Conservation (phyloP, 148 eudicot species). For the Persicaria tinctoria region DNA sequence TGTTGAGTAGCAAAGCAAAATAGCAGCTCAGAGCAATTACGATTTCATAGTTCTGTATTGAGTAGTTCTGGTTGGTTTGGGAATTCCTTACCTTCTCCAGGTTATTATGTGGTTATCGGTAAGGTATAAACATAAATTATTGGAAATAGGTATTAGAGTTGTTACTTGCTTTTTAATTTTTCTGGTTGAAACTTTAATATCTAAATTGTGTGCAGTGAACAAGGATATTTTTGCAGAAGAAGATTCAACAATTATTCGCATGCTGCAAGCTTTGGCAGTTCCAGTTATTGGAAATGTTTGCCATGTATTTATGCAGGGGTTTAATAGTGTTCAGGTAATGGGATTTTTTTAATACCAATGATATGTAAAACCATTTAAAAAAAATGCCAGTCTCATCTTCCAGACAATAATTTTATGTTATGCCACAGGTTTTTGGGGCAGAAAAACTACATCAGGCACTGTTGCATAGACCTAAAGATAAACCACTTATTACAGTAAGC, state of each 20-base stretch:
- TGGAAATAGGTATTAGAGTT: not conserved
- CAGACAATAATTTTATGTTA: not conserved
- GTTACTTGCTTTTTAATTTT: not conserved
- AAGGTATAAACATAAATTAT: too few relatives aligned
- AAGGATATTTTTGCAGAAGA: too few relatives aligned
- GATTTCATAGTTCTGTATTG: not conserved
- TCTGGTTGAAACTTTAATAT: not conserved
- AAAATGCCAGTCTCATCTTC: not conserved
- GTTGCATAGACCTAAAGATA: slow-evolving; percentile 52
- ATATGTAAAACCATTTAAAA: too few relatives aligned
- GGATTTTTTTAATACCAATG: too few relatives aligned
- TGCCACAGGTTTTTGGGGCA: slow-evolving; percentile 67
- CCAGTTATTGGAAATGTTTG: too few relatives aligned
- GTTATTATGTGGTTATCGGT: not conserved
- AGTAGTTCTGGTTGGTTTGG: not conserved
- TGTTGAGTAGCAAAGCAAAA: not conserved
- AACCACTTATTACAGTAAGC: slow-evolving; percentile 71
- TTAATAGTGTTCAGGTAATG: too few relatives aligned
- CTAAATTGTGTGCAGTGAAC: too few relatives aligned
- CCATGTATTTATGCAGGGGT: too few relatives aligned
- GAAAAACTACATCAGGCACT: slow-evolving; percentile 66
- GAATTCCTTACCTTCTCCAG: not conserved
- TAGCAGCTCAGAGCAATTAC: not conserved
- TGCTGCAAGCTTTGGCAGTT: too few relatives aligned
- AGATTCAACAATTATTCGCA: too few relatives aligned